These are phyloP conservation scores for Oryza coarctata DNA, from an alignment of 176 grass and related monocot genomes.

Conservation along the genomic window DNA sequence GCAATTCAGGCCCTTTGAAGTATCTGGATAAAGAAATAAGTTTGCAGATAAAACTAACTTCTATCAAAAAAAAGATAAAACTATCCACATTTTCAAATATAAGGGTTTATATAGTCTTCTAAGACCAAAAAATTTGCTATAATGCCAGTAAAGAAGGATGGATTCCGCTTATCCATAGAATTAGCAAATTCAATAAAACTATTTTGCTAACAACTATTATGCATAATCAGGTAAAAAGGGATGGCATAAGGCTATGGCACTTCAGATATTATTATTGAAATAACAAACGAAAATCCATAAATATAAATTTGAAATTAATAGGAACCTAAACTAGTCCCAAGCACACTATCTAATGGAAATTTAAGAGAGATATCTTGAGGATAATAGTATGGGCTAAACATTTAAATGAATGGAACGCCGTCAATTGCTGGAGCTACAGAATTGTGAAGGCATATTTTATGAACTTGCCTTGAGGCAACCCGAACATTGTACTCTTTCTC, in stretches of 20 bases:
- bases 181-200: neutral
- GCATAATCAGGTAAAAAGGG: slow-evolving; percentile 15
- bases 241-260: neutral
- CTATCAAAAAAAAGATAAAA: too few species aligned
- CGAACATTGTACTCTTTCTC: slow-evolving; percentile 74
- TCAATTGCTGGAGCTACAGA: neutral
- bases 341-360: neutral
- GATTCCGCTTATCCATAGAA: neutral
- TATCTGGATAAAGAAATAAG: slow-evolving; percentile 48
- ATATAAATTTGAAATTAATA: slow-evolving; percentile 3
- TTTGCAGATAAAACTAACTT: neutral
- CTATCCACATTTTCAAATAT: slow-evolving; percentile 4
- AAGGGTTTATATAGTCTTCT: neutral
- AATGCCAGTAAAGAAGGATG: neutral
- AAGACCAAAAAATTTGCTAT: neutral
- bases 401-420: neutral
- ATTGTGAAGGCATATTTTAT: neutral
- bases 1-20: slow-evolving; percentile 75
- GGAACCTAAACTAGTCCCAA: slow-evolving; percentile 11
- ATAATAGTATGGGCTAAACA: neutral
- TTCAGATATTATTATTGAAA: slow-evolving; percentile 18
- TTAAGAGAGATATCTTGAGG: slow-evolving; percentile 1
- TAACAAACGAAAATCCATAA: neutral
- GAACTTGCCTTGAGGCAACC: slow-evolving; percentile 74
- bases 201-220: neutral